These are phyloP conservation scores for Salix caprea DNA, from an alignment of 345 rosid species.

Conservation along the genomic window DNA sequence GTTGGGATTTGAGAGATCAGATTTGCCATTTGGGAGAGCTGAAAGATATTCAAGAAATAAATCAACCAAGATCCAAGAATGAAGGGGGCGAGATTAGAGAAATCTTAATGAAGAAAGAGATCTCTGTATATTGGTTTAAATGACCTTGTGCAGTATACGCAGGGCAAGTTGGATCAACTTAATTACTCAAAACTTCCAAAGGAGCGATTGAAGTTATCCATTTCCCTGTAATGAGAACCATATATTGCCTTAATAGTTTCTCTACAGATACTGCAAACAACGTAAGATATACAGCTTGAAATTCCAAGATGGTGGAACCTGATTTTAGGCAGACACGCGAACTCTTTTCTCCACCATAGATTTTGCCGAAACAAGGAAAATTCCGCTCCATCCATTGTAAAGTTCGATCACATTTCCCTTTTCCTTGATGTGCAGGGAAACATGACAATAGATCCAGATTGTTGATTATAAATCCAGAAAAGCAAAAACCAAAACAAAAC, in stretches of 20 bases:
- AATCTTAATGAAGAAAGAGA: background rate
- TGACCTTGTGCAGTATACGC: background rate
- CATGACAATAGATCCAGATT: background rate
- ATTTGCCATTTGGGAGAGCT: constrained; percentile 9
- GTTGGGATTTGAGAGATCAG: background rate
- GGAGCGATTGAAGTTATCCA: constrained; percentile 48
- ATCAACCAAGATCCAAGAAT: background rate
- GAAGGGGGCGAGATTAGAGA: background rate
- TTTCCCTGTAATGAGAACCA: constrained; percentile 57
- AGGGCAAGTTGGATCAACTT: background rate
- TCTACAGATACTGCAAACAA: constrained; percentile 20
- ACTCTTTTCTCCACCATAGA: too few relatives aligned
- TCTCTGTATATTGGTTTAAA: background rate
- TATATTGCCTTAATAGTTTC: constrained; percentile 69
- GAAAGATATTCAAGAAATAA: background rate
- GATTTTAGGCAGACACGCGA: too few relatives aligned
- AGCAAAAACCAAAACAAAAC: background rate
- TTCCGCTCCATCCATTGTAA: background rate
- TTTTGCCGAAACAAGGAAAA: background rate
- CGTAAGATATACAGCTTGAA: too few relatives aligned
- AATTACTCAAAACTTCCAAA: constrained; percentile 27
- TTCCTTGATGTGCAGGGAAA: background rate
- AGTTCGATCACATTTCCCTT: background rate
- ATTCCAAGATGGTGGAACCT: too few relatives aligned
- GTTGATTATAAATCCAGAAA: background rate